A percentile compares a stretch with the other conserved stretches of the same genome.
phyloP scores from a whole-genome alignment of 371 early-diverging fungal species.

The Actinomortierella ambigua region DNA sequence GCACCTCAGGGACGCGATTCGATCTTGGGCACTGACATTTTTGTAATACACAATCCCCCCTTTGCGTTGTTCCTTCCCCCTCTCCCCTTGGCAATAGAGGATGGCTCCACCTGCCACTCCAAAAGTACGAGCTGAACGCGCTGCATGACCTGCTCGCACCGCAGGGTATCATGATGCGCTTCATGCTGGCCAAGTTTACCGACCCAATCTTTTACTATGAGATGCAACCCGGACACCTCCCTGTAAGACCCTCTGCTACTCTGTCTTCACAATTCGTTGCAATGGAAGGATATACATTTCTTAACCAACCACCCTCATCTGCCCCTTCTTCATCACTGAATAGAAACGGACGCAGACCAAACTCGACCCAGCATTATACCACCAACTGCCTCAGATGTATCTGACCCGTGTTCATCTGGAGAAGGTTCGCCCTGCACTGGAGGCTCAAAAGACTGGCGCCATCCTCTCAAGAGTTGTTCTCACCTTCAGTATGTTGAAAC shows the following conservation, averaged over 20 bases:
- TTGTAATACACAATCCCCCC: too few species aligned
- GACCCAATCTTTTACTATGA: constrained; percentile 38
- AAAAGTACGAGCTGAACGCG: constrained; percentile 38
- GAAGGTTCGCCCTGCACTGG: constrained; percentile 23
- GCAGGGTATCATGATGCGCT: constrained; percentile 29
- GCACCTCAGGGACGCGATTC: too few species aligned
- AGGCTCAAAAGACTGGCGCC: constrained; percentile 26
- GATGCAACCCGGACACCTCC: constrained; percentile 35
- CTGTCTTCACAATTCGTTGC: too few species aligned
- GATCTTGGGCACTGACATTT: too few species aligned
- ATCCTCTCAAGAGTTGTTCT: constrained; percentile 37
- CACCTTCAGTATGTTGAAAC: constrained; percentile 40
- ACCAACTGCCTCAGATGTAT: constrained; percentile 36
- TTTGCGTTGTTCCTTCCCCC: not conserved
- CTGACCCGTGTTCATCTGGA: constrained; percentile 40
- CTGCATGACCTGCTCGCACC: constrained; percentile 35
- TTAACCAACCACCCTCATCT: not conserved
- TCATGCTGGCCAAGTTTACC: constrained; percentile 29
- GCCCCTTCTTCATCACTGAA: not conserved
- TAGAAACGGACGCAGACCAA: constrained; percentile 42
- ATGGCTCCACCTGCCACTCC: constrained; percentile 41
- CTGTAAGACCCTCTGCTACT: too few species aligned
- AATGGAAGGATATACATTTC: not conserved
- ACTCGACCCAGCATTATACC: constrained; percentile 38
- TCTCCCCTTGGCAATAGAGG: constrained; percentile 13